A percentile compares a stretch with the other conserved stretches of the same genome.
phyloP scores from a whole-genome alignment of 208 protist species.

The Trypanosoma boissoni region DNA sequence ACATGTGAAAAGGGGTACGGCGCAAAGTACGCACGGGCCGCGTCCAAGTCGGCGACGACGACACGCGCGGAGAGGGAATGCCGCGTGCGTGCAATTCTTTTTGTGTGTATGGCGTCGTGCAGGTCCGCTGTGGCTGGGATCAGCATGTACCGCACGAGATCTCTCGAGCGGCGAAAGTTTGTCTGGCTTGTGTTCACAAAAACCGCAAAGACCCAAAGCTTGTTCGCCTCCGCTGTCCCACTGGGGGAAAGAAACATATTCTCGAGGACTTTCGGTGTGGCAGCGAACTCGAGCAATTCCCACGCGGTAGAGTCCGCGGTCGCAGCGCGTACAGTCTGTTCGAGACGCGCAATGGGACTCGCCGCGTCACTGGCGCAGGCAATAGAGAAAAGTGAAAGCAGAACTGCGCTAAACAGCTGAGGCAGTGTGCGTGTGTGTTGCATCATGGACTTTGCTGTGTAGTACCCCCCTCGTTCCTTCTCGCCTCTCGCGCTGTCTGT shows the following conservation, averaged over 20 bases:
- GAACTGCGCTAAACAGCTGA: no score
- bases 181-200: conserved; percentile 9
- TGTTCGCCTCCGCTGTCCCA: neutral
- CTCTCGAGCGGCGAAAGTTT: neutral
- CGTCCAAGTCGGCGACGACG: conserved; percentile 3
- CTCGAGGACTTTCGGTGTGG: neutral
- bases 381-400: no score
- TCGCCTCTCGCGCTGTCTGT: neutral
- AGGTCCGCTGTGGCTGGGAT: neutral
- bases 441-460: neutral
- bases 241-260: neutral
- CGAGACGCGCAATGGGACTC: neutral
- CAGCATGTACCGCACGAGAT: conserved; percentile 4
- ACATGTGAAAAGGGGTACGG: conserved; percentile 13
- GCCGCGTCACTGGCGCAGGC: no score
- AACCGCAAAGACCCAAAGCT: conserved; percentile 5
- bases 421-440: no score
- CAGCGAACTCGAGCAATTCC: neutral
- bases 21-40: conserved; percentile 9
- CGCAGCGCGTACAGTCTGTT: neutral
- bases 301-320: neutral
- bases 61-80: neutral
- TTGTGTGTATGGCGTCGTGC: no score
- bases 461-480: neutral
- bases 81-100: no score